Evolutionary conservation across 129 eudicot genomes (phyloP), one percentile per base, ranked within the genome.

Genomic region (Kitagawia praeruptora): DNA sequence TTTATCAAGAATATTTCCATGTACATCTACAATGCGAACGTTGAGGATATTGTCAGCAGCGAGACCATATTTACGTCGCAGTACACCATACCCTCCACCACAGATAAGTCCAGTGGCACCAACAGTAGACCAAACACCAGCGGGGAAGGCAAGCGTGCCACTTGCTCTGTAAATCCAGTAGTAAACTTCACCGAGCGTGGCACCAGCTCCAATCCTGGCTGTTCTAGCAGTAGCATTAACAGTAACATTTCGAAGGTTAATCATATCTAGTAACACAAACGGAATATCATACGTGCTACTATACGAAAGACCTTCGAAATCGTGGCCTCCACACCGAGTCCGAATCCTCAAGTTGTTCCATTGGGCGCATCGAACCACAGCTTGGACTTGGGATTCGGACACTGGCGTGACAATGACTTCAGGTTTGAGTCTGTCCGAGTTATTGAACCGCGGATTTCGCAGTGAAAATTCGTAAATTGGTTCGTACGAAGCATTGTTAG

Each of bases 231-330:
- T 39, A 23, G 25, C 66, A 40, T 82, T 48, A 8, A 82, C 85
- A 28, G 61, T 66, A 23, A 82, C 74, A 0, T 38, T 27, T 53
- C 75, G 42, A 69, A 82, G 73, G 15, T 77, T 82, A 10, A 44
- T 70, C 28, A 82, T 69, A 58, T 82, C 85, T n/a, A 82, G 46
- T 64, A 78, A 71, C 31, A 82, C 85, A 78, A 80, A 80, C 4
- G 83, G 74, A 12, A 78, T 71, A 47, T 77, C 69, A 15, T 45
- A 76, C 1, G 67, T 45, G 10, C 78, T 80, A 34, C 74, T 82
- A 45, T 78, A 82, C 0, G 85, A 82, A 44, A 82, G 75, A 23
- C 76, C 85, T 54, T 78, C 85, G 3, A 82, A 78, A 46, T 82
- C 82, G 16, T 82, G 85, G 2, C 85, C 85, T 0, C 81, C 79